These are phyloP conservation scores for Candida nonsorbophila DNA, from an alignment of 805 yeast genomes.

Conservation along the genomic window DNA sequence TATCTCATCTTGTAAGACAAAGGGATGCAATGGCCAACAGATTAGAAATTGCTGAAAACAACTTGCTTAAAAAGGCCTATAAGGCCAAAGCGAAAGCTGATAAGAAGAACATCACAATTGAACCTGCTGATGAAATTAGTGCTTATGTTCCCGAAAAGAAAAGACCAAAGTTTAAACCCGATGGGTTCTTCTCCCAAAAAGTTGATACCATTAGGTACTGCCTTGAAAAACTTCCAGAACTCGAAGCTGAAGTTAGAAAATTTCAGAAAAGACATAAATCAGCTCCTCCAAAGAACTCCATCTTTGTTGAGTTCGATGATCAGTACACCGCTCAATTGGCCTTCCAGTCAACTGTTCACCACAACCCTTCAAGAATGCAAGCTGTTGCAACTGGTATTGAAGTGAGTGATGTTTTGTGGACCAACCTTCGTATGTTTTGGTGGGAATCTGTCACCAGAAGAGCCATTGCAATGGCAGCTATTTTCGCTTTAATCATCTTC, in stretches of 20 bases:
- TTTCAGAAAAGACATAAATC: slow-evolving; percentile 48
- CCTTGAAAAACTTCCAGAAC: slow-evolving; percentile 48
- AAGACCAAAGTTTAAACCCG: slow-evolving; percentile 53
- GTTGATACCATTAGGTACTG: slow-evolving; percentile 59
- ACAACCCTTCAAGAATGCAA: slow-evolving; percentile 56
- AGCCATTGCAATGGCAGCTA: slow-evolving; percentile 46
- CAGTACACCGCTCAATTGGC: slow-evolving; percentile 76
- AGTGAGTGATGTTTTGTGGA: slow-evolving; percentile 63
- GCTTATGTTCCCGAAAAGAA: slow-evolving; percentile 61
- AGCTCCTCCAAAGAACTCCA: slow-evolving; percentile 66
- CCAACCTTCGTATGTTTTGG: slow-evolving; percentile 73
- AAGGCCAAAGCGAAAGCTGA: slow-evolving; percentile 60
- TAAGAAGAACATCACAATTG: slow-evolving; percentile 52
- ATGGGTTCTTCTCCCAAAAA: slow-evolving; percentile 45
- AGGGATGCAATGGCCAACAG: slow-evolving; percentile 56
- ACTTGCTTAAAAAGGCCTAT: slow-evolving; percentile 55
- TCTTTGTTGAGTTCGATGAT: slow-evolving; percentile 72
- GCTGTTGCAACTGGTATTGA: slow-evolving; percentile 61
- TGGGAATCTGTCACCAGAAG: slow-evolving; percentile 64
- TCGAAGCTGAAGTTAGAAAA: slow-evolving; percentile 51
- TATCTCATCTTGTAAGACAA: slow-evolving; percentile 50
- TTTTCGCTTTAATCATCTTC: slow-evolving; percentile 60
- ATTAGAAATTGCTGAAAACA: slow-evolving; percentile 64
- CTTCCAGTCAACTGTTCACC: slow-evolving; percentile 56
- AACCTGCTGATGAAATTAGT: slow-evolving; percentile 43